phyloP scores from a whole-genome alignment of 2,329 filamentous ascomycete genomes.

The Nannizzia gypsea region DNA sequence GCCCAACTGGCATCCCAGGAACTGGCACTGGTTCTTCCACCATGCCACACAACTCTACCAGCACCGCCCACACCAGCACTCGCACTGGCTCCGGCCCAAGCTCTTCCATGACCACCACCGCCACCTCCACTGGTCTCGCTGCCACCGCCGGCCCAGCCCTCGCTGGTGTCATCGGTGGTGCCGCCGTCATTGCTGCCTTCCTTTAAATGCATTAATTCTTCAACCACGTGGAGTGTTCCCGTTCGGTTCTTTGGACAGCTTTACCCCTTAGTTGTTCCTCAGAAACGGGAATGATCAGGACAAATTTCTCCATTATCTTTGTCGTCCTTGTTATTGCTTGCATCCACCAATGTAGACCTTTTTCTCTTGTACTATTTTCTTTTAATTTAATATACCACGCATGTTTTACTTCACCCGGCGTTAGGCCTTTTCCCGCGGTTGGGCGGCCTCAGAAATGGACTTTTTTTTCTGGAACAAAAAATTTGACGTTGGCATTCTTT shows the following conservation, averaged over 20 bases:
- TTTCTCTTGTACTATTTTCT: not conserved
- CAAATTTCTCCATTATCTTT: not conserved
- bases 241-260: not conserved
- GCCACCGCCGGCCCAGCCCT: slow-evolving; percentile 11
- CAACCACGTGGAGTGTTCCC: not conserved
- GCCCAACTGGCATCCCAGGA: slow-evolving; percentile 1
- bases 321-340: not conserved
- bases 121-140: slow-evolving; percentile 8
- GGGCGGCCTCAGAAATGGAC: not conserved
- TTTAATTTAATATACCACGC: slow-evolving; percentile 3
- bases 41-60: slow-evolving; percentile 5
- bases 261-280: not conserved
- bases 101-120: not conserved
- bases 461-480: not conserved
- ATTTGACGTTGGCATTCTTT: not conserved
- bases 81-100: slow-evolving; percentile 11
- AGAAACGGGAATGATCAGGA: not conserved
- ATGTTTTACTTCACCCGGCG: not conserved
- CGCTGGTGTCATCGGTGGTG: slow-evolving; percentile 29
- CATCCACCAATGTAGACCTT: not conserved
- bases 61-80: slow-evolving; percentile 15
- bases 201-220: slow-evolving; percentile 22
- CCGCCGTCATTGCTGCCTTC: slow-evolving; percentile 33
- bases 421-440: not conserved
- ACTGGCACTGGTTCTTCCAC: slow-evolving; percentile 9